Base-by-base conservation (phyloP, 257 asterid genomes). In the Sherardia arvensis region DNA sequence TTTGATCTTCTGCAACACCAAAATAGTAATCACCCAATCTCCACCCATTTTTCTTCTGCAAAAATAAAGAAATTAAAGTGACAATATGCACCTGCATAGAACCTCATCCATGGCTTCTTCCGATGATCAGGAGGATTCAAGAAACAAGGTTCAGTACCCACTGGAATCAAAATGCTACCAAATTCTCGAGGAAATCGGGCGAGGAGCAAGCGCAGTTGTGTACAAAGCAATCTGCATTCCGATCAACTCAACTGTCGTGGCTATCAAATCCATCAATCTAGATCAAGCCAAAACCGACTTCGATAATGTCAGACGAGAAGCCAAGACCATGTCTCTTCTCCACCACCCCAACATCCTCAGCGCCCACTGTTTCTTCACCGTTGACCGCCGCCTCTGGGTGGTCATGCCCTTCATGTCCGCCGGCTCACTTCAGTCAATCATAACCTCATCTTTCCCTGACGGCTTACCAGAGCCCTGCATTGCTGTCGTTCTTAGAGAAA, bases 381-480 rank as follows among this genome's bases (percentile, higher is more conserved):
- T 87, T 1, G 76, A 75, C 27, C 76, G 68, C 71, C 76, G 64
- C 26, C 92, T 90, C 4, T 90, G 97, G 97, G 95, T 90, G 49
- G 86, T 90, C 38, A 90, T 90, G 96, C 96, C 96, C 1, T 87
- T 87, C 85, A 85, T 90, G 92, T 87, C 95, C 2, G 83, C 83
- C 2, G 95, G 95, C 27, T 87, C 97, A 22, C 26, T 90, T 0
- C 95, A 87, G 66, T 90, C 97, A 17, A 87, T 90, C 55, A 85
- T 90, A 17, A 64, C 85, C 8, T 74, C 97, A 0, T 59, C 87
- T 1, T 84, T 77, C 48, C 87, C 92, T 1, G 76, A 84, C 11
- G 97, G 97, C 36, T 85, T 90, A 18, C 60, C 90, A 0, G 97
- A 90, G 80, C 81, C 84, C 4, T 85, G 86, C 79, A 85, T 87